Base-by-base conservation (phyloP, 2,329 filamentous ascomycete species). In the Fusarium sambucinum region DNA sequence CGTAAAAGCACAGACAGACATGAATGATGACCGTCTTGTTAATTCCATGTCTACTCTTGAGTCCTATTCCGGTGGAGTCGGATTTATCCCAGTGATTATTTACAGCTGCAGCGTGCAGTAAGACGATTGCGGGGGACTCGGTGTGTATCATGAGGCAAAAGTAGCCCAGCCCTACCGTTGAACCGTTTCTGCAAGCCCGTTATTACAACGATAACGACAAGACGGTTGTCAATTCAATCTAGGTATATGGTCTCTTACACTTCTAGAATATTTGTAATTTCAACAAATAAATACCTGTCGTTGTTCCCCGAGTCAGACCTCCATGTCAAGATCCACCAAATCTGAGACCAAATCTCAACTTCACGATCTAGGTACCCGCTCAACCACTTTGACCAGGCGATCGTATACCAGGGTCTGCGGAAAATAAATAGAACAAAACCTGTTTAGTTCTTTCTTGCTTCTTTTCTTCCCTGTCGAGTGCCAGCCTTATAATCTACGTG, bases 121-220 rank as follows among this genome's bases (percentile, higher is more conserved):
- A 69, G 62, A 59, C 33, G 27, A 69, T 69, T 70, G 66, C 46
- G 62, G 66, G 66, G 66, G 46, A 29, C 5, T 29, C 38, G 19
- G 8, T 44, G 10, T 29, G 52, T 40, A 16, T 42, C 23, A 55
- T 40, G 41, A 56, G 21, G 19, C n/a, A 25, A 25, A 21, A 32
- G 19, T 32, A 38, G 21, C 21, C 23, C 40, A 38, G 21, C 21
- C 23, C n/a, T 16, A 25, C 32, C 32, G 32, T 21, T 50, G 47
- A 29, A 50, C 47, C 17, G 47, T 50, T 19, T 50, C 23, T 50
- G 47, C 35, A 38, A 4, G 32, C 32, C 47, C 32, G 33, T 50
- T 50, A 16, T 50, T 14, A 21, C 11, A 40, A 50, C 33, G 17
- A 23, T 27, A 2, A 27, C 10, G 14, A 11, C 8, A 25, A 16